These are phyloP conservation scores for Daldinia concentrica DNA, from an alignment of 495 filamentous ascomycete species.

Conservation along the genomic window DNA sequence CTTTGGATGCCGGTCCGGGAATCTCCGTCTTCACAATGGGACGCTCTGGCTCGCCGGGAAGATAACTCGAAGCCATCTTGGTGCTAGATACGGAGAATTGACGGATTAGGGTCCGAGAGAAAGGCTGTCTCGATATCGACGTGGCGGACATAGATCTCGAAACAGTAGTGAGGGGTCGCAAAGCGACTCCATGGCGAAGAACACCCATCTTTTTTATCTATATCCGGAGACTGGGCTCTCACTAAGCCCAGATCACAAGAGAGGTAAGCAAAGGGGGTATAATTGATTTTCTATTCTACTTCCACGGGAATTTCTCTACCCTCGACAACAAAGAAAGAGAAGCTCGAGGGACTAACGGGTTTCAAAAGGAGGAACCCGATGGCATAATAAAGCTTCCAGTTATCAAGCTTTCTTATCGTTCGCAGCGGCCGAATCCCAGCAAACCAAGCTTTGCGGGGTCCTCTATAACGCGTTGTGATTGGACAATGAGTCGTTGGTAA, in stretches of 20 bases:
- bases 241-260: slow-evolving; percentile 16
- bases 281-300: slow-evolving; percentile 5
- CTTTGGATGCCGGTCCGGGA: slow-evolving; percentile 82
- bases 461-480: slow-evolving; percentile 22
- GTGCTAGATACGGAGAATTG: slow-evolving; percentile 44
- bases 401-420: slow-evolving; percentile 34
- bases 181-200: slow-evolving; percentile 36
- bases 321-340: background rate
- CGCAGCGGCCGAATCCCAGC: slow-evolving; percentile 6
- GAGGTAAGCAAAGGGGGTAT: background rate
- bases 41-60: slow-evolving; percentile 76
- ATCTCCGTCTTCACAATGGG: slow-evolving; percentile 81
- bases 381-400: slow-evolving; percentile 21
- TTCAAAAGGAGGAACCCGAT: background rate
- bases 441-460: slow-evolving; percentile 44
- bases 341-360: too few species aligned
- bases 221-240: slow-evolving; percentile 1
- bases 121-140: slow-evolving; percentile 18
- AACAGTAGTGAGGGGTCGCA: slow-evolving; percentile 38
- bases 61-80: slow-evolving; percentile 61
- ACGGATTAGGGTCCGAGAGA: slow-evolving; percentile 29
- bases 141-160: slow-evolving; percentile 31
- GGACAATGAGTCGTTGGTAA: slow-evolving; percentile 9
- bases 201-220: slow-evolving; percentile 35
- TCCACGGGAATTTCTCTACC: slow-evolving; percentile 3